Base-by-base conservation (phyloP, 164 flowering plant species). In the Umbellularia californica region DNA sequence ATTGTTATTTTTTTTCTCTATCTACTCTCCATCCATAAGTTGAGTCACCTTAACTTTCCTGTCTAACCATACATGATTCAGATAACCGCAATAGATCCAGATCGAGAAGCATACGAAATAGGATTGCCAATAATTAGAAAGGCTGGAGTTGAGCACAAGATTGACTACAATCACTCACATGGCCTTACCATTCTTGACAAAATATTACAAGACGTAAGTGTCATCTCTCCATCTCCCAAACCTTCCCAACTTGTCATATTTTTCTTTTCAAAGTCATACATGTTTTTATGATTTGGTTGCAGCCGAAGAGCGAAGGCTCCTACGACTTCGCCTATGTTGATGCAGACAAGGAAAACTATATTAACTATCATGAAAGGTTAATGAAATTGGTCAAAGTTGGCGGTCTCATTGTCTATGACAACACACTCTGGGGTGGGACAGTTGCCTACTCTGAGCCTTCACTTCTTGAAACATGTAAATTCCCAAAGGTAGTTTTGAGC, bases 11-110 rank as follows among this genome's bases (percentile, higher is more conserved):
- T 28, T 28, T 28, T 28, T 28, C 30, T 28, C 30, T 28, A 28
- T 28, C 30, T 28, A 28, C 30, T 28, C 30, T 28, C 30, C 4
- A 28, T 28, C 30, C 30, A 28, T 28, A 28, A 28, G 30, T 28
- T 2, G 4, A 28, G 30, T 28, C 30, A 28, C 30, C 30, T 28
- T 28, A 28, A 28, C 30, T 4, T 28, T 2, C 30, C 30, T 28
- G 30, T 28, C 30, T 28, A 28, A 28, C 30, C 2, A 28, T 28
- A 3, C 4, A 2, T 72, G 9, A n/a, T 72, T 28, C 77, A 85
- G 90, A 74, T 87, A 15, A 80, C 72, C 66, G 90, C 84, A 13
- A 75, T 86, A 28, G 90, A 87, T 41, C 11, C 24, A 11, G 65
- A 81, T 65, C n/a, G 74, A 35, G 76, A 75, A 52, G 74, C 83